Evolutionary conservation across 257 asterid species (phyloP), one percentile per base, ranked within the genome.

Genomic region (Ophiorrhiza pumila): DNA sequence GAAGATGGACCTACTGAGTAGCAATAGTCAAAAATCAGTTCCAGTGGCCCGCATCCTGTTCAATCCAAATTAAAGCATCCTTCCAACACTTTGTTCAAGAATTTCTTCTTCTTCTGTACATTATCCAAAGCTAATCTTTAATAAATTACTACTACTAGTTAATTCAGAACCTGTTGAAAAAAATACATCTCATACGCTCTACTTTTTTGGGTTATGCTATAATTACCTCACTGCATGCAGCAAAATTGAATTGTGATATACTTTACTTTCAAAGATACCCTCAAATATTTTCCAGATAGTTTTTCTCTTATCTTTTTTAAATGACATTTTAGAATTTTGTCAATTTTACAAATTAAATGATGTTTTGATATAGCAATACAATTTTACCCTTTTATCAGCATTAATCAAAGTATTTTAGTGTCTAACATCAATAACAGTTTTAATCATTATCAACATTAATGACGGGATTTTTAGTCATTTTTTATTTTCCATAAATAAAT

Each of bases 41-140:
- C 45, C 12, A 25, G 68, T 74, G 78, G 78, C 22, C 73, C 58
- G 35, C 73, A 65, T 39, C n/a, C 20, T 41, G 46, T 65, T 31
- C 37, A 31, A 57, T 56, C 69, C 69, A 56, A 69, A 17, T 53
- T 37, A 23, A 74, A 55, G 60, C 32, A 41, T 49, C 50, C 32
- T 5, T n/a, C 4, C 29, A 59, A 43, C 69, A 29, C 31, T 17
- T 4, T 6, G 7, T 3, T 7, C 35, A 60, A 42, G 43, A 42
- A 43, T 31, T 43, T 68, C 61, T 45, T 56, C 67, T 27, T 3
- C 9, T 37, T n/a, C 53, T 7, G 1, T 20, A 14, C 71, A 45
- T 66, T 27, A 43, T 66, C 60, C 57, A 68, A 34, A 7, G 11
- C 42, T 22, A 32, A 10, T 31, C 5, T 23, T 23, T 13, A 35